phyloP scores from a whole-genome alignment of 2,329 filamentous ascomycete genomes.

The Aspergillus awamori region DNA sequence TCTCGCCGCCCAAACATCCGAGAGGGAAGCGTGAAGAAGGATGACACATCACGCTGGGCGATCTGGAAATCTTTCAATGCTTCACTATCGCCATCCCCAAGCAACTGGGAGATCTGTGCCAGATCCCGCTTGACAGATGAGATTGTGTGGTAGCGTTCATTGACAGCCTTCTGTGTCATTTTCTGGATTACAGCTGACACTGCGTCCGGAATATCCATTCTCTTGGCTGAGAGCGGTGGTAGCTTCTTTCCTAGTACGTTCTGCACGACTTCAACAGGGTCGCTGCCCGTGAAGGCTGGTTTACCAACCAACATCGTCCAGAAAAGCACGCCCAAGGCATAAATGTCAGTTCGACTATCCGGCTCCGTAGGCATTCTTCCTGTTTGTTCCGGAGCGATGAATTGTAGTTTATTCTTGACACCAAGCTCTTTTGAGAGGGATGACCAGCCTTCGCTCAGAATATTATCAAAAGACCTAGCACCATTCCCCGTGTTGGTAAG shows the following conservation, averaged over 20 bases:
- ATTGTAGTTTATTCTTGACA: conserved; percentile 85
- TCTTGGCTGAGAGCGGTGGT: conserved; percentile 72
- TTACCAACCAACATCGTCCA: conserved; percentile 82
- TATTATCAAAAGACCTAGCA: conserved; percentile 84
- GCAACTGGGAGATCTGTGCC: conserved; percentile 69
- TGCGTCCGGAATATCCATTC: conserved; percentile 82
- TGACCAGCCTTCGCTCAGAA: conserved; percentile 85
- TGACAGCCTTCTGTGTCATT: conserved; percentile 86
- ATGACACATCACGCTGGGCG: conserved; percentile 83
- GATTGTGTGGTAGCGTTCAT: conserved; percentile 85
- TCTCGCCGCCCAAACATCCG: conserved; percentile 77
- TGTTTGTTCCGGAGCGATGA: conserved; percentile 93
- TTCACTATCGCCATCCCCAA: conserved; percentile 73
- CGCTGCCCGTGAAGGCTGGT: conserved; percentile 76
- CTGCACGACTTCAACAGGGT: conserved; percentile 87
- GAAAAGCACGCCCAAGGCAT: conserved; percentile 85
- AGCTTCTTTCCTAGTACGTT: conserved; percentile 80
- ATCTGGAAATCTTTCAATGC: conserved; percentile 74
- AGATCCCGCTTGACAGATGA: conserved; percentile 85
- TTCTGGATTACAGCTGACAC: conserved; percentile 83
- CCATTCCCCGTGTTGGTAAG: conserved; percentile 86
- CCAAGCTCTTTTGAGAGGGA: conserved; percentile 79
- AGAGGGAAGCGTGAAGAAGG: conserved; percentile 84
- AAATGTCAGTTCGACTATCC: conserved; percentile 89
- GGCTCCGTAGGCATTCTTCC: conserved; percentile 90